Evolutionary conservation across 345 rosid genomes (phyloP), one percentile per base, ranked within the genome.

Genomic region (Aethionema arabicum): DNA sequence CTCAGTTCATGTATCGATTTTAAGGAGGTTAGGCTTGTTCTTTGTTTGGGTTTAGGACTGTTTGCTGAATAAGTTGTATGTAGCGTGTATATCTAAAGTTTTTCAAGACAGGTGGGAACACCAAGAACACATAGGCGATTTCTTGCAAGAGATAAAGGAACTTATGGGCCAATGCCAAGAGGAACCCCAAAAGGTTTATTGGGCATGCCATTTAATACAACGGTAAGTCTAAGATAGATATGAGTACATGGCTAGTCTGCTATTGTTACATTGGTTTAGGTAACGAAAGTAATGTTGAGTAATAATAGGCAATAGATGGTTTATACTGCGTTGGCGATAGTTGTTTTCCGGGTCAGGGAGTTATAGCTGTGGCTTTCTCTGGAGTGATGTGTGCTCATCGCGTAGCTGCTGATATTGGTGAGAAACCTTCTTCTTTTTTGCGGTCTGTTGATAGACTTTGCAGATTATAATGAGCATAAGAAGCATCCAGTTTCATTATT

Each of bases 261-360:
- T 66, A 11, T 5, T 16, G 39, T 32, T 60, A 43, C 37, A 65
- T 52, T 44, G 46, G 16, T 13, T 16, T 47, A 56, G 60, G 16
- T 42, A 42, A 66, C 68, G 32, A 16, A 39, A 61, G 53, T 21
- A 51, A 56, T 50, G 48, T 66, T 40, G 54, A 54, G 49, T 76
- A 65, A 72, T 78, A 72, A 72, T 87, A 92, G 96, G 83, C 82
- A 27, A 67, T 92, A 73, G 73, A 77, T 38, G 80, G 93, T 51
- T 81, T 92, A 52, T 92, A 92, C 75, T 87, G 97, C 65, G 99
- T 92, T 47, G 97, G 99, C 40, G 97, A 92, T 67, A 89, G 97
- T 79, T 92, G 96, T 79, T 92, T 92, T 78, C 99, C 99, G 15
- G 97, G 99, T 59, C 96, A 92, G 67, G 99, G 97, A 56, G 96